These are phyloP conservation scores for Penicillium oxalicum DNA, from an alignment of 2,329 filamentous ascomycete species.

Conservation along the genomic window DNA sequence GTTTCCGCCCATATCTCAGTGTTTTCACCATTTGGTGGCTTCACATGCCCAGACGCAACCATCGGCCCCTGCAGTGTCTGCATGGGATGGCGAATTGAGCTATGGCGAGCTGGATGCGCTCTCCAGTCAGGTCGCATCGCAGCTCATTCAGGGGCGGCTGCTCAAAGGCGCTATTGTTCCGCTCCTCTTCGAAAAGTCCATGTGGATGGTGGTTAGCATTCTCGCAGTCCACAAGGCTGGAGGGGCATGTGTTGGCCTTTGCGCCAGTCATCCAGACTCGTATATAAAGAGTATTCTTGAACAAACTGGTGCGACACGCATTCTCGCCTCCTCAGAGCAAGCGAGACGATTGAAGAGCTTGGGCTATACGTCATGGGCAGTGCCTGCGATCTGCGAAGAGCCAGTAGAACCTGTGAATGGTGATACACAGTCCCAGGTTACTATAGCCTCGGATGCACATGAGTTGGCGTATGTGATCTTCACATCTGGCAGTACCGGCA, in stretches of 20 bases:
- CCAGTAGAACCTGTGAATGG: no score
- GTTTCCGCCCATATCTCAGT: not conserved
- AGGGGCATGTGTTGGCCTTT: not conserved
- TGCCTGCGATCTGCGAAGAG: no score
- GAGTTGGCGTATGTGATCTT: not conserved
- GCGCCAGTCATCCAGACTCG: not conserved
- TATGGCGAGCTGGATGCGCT: not conserved
- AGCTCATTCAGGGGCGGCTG: no score
- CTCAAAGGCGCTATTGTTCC: not conserved
- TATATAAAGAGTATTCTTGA: no score
- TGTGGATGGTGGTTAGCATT: not conserved
- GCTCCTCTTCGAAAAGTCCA: not conserved
- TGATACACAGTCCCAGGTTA: no score
- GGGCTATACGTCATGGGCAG: no score
- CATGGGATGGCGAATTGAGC: not conserved
- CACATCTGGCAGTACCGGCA: slow-evolving; percentile 1
- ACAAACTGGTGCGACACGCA: not conserved
- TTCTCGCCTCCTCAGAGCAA: not conserved
- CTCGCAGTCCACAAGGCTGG: not conserved
- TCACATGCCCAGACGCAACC: not conserved
- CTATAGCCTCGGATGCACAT: no score
- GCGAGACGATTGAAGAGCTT: not conserved
- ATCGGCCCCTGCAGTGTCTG: not conserved
- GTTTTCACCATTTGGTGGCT: not conserved
- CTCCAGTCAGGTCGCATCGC: not conserved